Evolutionary conservation across 1,139 yeast species (phyloP), one percentile per base, ranked within the genome.

Genomic region (Candida glucosophila): DNA sequence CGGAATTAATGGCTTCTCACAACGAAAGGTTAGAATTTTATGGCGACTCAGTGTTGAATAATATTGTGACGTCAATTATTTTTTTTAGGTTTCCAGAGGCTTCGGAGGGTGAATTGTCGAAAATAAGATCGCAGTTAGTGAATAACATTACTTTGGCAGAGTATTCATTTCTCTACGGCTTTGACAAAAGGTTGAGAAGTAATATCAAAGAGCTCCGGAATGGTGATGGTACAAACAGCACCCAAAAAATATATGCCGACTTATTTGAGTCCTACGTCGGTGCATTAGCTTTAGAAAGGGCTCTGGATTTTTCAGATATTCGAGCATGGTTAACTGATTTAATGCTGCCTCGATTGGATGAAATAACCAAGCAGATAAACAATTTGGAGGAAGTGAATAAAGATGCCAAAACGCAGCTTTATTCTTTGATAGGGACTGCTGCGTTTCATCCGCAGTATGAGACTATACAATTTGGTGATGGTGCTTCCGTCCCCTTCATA

Each of bases 221-320:
- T 23, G 40, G 47, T 25, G 47, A 45, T 17, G n/a, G n/a, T n/a
- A n/a, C n/a, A n/a, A n/a, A n/a, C n/a, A 69, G 69, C 5, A 58
- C 52, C 24, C 67, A 58, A 34, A 81, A 80, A 43, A 59, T 75
- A 4, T 61, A 64, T 40, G 88, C 93, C 1, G 93, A 82, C 54
- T 68, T 80, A 1, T 82, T 88, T 49, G 96, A 88, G 51, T 95
- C 96, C 0, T 88, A 86, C 43, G 66, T 88, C 20, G 97, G 95
- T 4, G 97, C 92, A 0, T 52, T 88, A 21, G 72, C 75, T 7
- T 61, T 75, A 22, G 93, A 82, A 36, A 55, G 62, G 29, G 56
- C 63, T 4, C 66, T 70, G 23, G 51, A 56, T 25, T 55, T 67
- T 19, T 55, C 53, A 1, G 60, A 55, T 14, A 72, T 81, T 4